phyloP scores from a whole-genome alignment of 1,139 yeast genomes.

The Magnusiomyces tetraspermus region DNA sequence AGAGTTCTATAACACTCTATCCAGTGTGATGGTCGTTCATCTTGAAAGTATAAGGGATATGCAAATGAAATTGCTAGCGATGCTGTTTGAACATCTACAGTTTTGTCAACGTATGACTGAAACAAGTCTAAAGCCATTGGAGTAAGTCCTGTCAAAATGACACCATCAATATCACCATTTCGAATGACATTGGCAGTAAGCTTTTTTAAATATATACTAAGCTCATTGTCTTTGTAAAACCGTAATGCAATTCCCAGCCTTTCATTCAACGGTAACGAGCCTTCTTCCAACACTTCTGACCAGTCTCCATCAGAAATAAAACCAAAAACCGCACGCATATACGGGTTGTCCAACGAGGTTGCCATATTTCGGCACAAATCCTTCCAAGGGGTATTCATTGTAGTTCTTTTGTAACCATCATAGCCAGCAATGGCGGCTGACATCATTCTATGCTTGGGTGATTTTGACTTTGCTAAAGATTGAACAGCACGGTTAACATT shows the following conservation, averaged over 20 bases:
- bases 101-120: conserved; percentile 80
- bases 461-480: conserved; percentile 49
- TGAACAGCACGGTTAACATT: conserved; percentile 73
- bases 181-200: conserved; percentile 62
- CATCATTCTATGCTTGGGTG: conserved; percentile 61
- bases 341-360: conserved; percentile 79
- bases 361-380: conserved; percentile 87
- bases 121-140: conserved; percentile 67
- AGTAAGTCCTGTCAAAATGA: conserved; percentile 82
- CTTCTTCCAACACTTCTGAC: conserved; percentile 92
- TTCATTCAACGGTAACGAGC: conserved; percentile 78
- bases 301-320: conserved; percentile 90
- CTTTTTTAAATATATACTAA: conserved; percentile 44
- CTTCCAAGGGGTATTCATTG: conserved; percentile 78
- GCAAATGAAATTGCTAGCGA: conserved; percentile 73
- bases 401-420: conserved; percentile 56
- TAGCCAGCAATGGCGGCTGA: conserved; percentile 95
- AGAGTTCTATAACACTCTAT: conserved; percentile 55
- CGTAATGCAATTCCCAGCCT: conserved; percentile 83
- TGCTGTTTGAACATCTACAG: conserved; percentile 90
- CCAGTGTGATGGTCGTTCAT: conserved; percentile 69
- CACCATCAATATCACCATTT: conserved; percentile 83
- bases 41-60: conserved; percentile 70
- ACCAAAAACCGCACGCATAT: conserved; percentile 84
- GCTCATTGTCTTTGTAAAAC: conserved; percentile 69